Base-by-base conservation (phyloP, 2,329 filamentous ascomycete genomes). In the Penicillium sp. region DNA sequence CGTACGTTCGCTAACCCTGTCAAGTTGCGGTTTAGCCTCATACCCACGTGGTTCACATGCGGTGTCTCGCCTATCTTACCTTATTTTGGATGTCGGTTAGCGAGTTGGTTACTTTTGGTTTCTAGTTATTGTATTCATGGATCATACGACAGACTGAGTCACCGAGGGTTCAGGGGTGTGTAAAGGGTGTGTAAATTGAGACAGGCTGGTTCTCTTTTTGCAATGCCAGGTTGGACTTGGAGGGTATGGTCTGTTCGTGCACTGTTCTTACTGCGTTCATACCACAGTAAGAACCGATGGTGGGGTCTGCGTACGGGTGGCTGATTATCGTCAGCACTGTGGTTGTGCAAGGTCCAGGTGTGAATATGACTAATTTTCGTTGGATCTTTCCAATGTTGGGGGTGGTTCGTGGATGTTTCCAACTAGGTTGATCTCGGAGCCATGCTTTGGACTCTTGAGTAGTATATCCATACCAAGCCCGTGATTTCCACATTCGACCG, bases 31-130 rank as follows among this genome's bases (percentile, higher is more conserved):
- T 19, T 45, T 49, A 36, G 36, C 41, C 44, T 36, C 41, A 37
- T 46, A 34, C 57, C 57, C 58, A 61, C 58, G 58, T 61, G 58
- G 55, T 40, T 50, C 55, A 57, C 57, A 52, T 61, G 57, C 52
- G 52, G 47, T 46, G 54, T 34, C 36, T 60, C 58, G 58, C 57
- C 50, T 61, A 57, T 49, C 36, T 43, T 54, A 41, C 35, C 57
- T 58, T 16, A 28, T 40, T 52, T 56, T 9, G 4, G 53, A 33
- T 27, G 30, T 48, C 19, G 5, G 19, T 46, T 38, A 51, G 19
- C 25, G 10, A 12, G 22, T 25, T 25, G 22, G 22, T 7, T 25
- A 25, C 7, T 6, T 25, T 25, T 3, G 22, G 22, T 25, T 25
- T 6, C 7, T 25, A 25, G 19, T 5, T 22, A 22, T 22, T n/a